Base-by-base conservation (phyloP, 495 filamentous ascomycete genomes). In the Astrothelium macrocarpum region DNA sequence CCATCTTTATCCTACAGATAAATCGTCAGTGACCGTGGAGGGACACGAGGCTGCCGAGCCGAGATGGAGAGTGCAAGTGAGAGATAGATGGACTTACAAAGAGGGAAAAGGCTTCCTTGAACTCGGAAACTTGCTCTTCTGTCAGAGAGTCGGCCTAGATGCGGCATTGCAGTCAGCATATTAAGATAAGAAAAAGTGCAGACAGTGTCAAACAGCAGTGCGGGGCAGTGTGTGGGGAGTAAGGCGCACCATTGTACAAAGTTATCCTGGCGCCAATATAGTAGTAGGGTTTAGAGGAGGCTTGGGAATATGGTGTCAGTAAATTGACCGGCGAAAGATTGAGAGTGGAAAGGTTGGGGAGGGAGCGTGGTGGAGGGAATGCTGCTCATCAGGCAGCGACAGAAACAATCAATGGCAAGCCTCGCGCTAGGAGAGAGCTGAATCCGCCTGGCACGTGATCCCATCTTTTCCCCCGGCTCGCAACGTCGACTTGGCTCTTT, bases 41-140 rank as follows among this genome's bases (percentile, higher is more conserved):
- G 29, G 49, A 12, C 39, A 14, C 20, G 46, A 71, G 71, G 69
- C 71, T 71, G 62, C 65, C 65, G 61, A 23, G 28, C 59, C 62
- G 25, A 58, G 11, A 32, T 14, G 60, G 4, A 16, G 23, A 25
- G 32, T n/a, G 25, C 16, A 16, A 59, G 58, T 16, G 29, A 26
- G 60, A 31, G n/a, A 25, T 28, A 39, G 59, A 18, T 29, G 14
- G 46, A 91, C 94, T 89, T 84, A 98, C 94, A 78, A 98, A 98
- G 42, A 98, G 88, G 76, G 94, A 98, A 82, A 98, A 98, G 56
- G 94, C 94, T 81, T 98, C 95, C 87, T 97, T 98, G 80, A 97
- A 98, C 81, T 98, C 94, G 75, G 93, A 96, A 71, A 98, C 93
- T 84, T 98, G 94, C 79, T 98, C 94, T 82, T 97, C 94, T 71